A percentile compares a stretch with the other conserved stretches of the same genome.
phyloP scores from a whole-genome alignment of 192 early-diverging fungal genomes.

The Coemansia sp. region DNA sequence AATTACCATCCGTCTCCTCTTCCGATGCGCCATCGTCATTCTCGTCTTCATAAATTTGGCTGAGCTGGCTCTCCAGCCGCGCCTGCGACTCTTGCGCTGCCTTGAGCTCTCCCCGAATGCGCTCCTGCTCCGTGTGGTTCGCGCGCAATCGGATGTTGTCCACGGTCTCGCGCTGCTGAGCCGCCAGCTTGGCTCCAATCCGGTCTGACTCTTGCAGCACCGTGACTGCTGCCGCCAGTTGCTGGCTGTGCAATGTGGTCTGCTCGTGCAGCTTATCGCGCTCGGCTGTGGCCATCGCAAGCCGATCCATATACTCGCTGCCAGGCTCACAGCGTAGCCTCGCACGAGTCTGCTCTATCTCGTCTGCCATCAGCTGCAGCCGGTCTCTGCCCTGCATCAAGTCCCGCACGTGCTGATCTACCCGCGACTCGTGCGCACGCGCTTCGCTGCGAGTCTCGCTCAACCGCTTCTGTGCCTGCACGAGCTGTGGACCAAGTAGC shows the following conservation, averaged over 20 bases:
- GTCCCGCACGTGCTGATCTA: constrained; percentile 36
- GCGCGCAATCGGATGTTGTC: constrained; percentile 43
- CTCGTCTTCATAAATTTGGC: constrained; percentile 27
- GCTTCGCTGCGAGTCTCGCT: constrained; percentile 34
- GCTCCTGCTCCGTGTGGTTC: constrained; percentile 36
- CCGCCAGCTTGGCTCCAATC: constrained; percentile 39
- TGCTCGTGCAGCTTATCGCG: constrained; percentile 45
- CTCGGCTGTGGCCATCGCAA: constrained; percentile 34
- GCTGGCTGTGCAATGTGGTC: constrained; percentile 23
- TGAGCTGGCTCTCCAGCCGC: constrained; percentile 33
- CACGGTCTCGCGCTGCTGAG: constrained; percentile 41
- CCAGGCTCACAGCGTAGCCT: constrained; percentile 24
- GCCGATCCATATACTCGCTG: constrained; percentile 27
- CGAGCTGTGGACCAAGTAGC: constrained; percentile 24
- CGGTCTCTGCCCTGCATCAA: constrained; percentile 38
- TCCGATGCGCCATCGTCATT: neutral
- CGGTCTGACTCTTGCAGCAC: constrained; percentile 53
- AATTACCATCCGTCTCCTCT: constrained; percentile 4
- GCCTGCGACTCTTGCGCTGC: constrained; percentile 30
- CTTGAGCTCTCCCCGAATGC: constrained; percentile 43
- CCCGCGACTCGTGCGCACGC: constrained; percentile 18
- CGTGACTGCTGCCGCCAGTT: constrained; percentile 51
- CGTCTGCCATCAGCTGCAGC: constrained; percentile 29
- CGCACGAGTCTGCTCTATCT: constrained; percentile 29
- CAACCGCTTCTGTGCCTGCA: constrained; percentile 21